Conservation (phyloP, 176 grass and related monocot species). For the Oryza coarctata region DNA sequence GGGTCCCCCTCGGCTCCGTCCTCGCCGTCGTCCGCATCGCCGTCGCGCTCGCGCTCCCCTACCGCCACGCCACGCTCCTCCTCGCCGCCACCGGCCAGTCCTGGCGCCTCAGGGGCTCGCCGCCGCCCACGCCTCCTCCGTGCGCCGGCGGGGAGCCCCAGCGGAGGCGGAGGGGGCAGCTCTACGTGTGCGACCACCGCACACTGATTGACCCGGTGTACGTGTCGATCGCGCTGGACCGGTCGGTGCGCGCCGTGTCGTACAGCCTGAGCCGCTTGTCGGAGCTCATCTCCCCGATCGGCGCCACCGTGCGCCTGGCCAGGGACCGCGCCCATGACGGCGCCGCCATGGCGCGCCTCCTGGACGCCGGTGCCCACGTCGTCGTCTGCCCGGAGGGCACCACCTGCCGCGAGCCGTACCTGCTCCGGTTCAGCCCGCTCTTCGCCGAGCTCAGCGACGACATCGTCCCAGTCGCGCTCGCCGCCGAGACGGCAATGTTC, state of each 20-base stretch:
- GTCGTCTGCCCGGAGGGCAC: slow-evolving; percentile 80
- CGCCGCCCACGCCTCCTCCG: neutral
- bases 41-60: slow-evolving; percentile 38
- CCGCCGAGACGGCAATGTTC: slow-evolving; percentile 47
- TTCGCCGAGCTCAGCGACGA: slow-evolving; percentile 55
- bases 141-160: neutral
- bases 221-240: slow-evolving; percentile 57
- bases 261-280: slow-evolving; percentile 68
- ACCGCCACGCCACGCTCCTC: slow-evolving; percentile 41
- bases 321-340: slow-evolving; percentile 50
- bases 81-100: slow-evolving; percentile 46
- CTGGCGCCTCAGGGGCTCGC: slow-evolving; percentile 38
- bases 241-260: slow-evolving; percentile 50
- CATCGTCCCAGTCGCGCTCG: slow-evolving; percentile 67
- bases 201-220: slow-evolving; percentile 82
- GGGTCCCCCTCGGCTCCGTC: slow-evolving; percentile 46
- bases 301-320: slow-evolving; percentile 43
- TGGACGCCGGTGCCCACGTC: slow-evolving; percentile 34
- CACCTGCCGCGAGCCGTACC: slow-evolving; percentile 65
- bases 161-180: neutral
- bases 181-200: slow-evolving; percentile 89
- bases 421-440: slow-evolving; percentile 76
- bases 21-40: slow-evolving; percentile 33
- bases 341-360: slow-evolving; percentile 46
- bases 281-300: slow-evolving; percentile 63